phyloP scores from a whole-genome alignment of 2,329 filamentous ascomycete species.

The Botrytis tulipae region DNA sequence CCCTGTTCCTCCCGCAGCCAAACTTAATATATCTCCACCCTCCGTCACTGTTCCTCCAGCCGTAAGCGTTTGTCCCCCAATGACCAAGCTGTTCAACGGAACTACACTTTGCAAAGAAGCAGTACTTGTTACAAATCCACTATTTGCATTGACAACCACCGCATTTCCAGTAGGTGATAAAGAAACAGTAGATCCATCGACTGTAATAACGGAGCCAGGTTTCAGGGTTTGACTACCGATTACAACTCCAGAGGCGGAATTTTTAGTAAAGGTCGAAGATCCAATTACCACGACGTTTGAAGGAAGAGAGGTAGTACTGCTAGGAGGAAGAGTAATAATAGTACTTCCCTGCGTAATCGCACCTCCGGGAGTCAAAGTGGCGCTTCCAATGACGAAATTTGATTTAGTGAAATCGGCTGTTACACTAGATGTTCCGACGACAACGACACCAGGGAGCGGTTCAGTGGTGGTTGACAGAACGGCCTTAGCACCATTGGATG shows the following conservation, averaged over 20 bases:
- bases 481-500: background rate
- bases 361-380: conserved; percentile 25
- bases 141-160: conserved; percentile 23
- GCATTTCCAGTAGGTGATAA: conserved; percentile 21
- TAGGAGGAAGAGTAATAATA: conserved; percentile 10
- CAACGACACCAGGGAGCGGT: conserved; percentile 23
- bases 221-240: conserved; percentile 24
- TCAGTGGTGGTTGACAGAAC: conserved; percentile 17
- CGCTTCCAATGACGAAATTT: conserved; percentile 20
- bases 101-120: conserved; percentile 2
- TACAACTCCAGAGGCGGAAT: conserved; percentile 20
- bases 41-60: conserved; percentile 33
- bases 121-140: conserved; percentile 19
- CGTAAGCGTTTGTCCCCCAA: conserved; percentile 35
- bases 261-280: conserved; percentile 20
- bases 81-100: conserved; percentile 24
- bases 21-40: conserved; percentile 33
- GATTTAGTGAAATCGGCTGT: conserved; percentile 27
- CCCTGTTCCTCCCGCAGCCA: conserved; percentile 29
- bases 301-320: background rate
- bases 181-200: conserved; percentile 22
- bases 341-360: conserved; percentile 20
- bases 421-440: conserved; percentile 27
- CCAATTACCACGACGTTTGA: conserved; percentile 12
- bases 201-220: conserved; percentile 19